These are phyloP conservation scores for Umbelopsis ramanniana DNA, from an alignment of 192 early-diverging fungal genomes.

Conservation along the genomic window DNA sequence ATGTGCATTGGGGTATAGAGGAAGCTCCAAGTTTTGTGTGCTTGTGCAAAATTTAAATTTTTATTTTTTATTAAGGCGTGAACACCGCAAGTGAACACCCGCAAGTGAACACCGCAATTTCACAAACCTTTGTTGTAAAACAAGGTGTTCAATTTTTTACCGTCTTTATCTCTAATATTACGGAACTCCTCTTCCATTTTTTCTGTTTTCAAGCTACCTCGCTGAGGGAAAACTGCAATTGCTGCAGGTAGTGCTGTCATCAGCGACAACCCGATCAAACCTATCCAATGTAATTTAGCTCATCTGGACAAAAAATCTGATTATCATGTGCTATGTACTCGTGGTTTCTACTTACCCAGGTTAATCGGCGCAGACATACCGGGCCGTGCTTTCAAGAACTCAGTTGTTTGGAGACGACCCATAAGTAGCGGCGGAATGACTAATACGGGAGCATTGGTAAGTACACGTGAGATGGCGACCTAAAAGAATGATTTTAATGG, in stretches of 20 bases:
- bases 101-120: slow-evolving; percentile 1
- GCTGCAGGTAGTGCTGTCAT: slow-evolving; percentile 79
- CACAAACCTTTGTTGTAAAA: slow-evolving; percentile 84
- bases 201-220: slow-evolving; percentile 58
- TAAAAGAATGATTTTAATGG: neutral
- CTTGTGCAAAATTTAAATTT: slow-evolving; percentile 11
- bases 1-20: slow-evolving; percentile 14
- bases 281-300: slow-evolving; percentile 28
- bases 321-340: neutral
- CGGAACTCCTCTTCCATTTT: slow-evolving; percentile 70
- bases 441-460: slow-evolving; percentile 72
- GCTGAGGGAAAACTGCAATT: slow-evolving; percentile 80
- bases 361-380: slow-evolving; percentile 63
- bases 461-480: slow-evolving; percentile 80
- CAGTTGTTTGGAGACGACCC: slow-evolving; percentile 63
- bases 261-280: slow-evolving; percentile 66
- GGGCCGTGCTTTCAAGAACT: slow-evolving; percentile 59
- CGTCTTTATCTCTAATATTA: slow-evolving; percentile 60
- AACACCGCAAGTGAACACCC: too few relatives aligned
- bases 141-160: slow-evolving; percentile 60
- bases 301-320: too few relatives aligned
- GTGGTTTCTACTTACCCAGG: slow-evolving; percentile 45
- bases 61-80: neutral
- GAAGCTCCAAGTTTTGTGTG: neutral
- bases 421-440: slow-evolving; percentile 76